A percentile compares a stretch with the other conserved stretches of the same genome.
These are phyloP conservation scores for Aplosporella prunicola DNA, from an alignment of 2,329 filamentous ascomycete species.

Conservation along the genomic window DNA sequence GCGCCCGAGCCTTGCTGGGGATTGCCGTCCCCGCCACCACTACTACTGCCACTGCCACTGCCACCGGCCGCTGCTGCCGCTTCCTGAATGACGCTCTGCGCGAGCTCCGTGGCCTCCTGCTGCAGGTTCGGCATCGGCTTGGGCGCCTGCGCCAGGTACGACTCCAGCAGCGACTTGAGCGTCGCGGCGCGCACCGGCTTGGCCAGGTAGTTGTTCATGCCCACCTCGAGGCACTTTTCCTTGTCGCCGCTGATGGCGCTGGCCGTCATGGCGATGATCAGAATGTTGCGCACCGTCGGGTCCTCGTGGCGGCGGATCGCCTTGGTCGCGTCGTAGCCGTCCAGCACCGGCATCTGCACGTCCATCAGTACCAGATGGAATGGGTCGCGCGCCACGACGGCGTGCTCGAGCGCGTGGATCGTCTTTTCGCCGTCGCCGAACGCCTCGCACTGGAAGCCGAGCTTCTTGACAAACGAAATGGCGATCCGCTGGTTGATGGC, in stretches of 20 bases:
- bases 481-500: slow-evolving; percentile 91
- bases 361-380: slow-evolving; percentile 90
- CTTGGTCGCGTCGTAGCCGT: slow-evolving; percentile 85
- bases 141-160: slow-evolving; percentile 48
- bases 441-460: slow-evolving; percentile 79
- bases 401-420: slow-evolving; percentile 70
- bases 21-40: too few relatives aligned
- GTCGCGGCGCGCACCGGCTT: slow-evolving; percentile 89
- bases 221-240: slow-evolving; percentile 89
- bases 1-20: too few relatives aligned
- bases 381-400: slow-evolving; percentile 60
- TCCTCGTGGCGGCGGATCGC: slow-evolving; percentile 68
- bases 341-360: slow-evolving; percentile 88
- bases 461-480: slow-evolving; percentile 76
- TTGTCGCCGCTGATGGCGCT: slow-evolving; percentile 89
- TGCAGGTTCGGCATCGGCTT: slow-evolving; percentile 37
- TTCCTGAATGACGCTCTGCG: slow-evolving; percentile 18
- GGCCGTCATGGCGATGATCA: slow-evolving; percentile 98
- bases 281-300: slow-evolving; percentile 65
- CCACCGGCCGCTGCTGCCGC: too few relatives aligned
- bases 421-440: slow-evolving; percentile 86
- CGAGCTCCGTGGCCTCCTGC: slow-evolving; percentile 36
- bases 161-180: slow-evolving; percentile 71
- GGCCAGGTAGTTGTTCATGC: slow-evolving; percentile 96
- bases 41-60: too few relatives aligned